Evolutionary conservation across 2,329 filamentous ascomycete species (phyloP).

Genomic region (Fusarium coicis): DNA sequence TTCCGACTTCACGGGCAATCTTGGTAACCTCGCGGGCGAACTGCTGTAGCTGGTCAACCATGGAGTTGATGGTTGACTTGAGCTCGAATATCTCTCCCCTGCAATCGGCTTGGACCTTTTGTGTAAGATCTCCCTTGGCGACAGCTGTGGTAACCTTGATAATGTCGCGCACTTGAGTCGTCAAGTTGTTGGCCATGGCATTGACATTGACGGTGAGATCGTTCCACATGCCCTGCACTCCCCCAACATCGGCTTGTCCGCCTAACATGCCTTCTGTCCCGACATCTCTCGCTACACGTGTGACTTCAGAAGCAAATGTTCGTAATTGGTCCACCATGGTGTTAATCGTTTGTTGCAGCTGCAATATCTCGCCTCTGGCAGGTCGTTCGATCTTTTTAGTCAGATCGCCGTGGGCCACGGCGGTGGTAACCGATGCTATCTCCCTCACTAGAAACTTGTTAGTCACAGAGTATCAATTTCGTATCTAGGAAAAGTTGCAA

Average conservation of each 20-base stretch:
- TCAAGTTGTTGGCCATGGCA: constrained; percentile 88
- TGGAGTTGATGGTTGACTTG: constrained; percentile 98
- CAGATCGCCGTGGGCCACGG: constrained; percentile 83
- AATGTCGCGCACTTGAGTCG: constrained; percentile 93
- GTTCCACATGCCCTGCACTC: constrained; percentile 90
- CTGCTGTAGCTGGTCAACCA: constrained; percentile 97
- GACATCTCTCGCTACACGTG: constrained; percentile 83
- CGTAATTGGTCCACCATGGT: constrained; percentile 89
- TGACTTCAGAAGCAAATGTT: constrained; percentile 86
- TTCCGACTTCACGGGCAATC: constrained; percentile 95
- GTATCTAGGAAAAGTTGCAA: constrained; percentile 26
- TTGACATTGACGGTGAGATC: constrained; percentile 88
- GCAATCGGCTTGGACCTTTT: constrained; percentile 94
- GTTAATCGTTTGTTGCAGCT: constrained; percentile 87
- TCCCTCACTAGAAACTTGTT: constrained; percentile 70
- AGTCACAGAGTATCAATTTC: constrained; percentile 9
- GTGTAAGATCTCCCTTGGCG: constrained; percentile 88
- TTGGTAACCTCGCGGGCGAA: constrained; percentile 98
- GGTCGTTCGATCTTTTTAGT: constrained; percentile 87
- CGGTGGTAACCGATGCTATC: constrained; percentile 85
- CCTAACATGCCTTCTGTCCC: constrained; percentile 86
- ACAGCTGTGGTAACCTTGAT: constrained; percentile 81
- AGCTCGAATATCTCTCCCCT: constrained; percentile 93
- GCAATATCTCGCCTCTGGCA: constrained; percentile 82
- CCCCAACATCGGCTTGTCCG: constrained; percentile 84